Base-by-base conservation (phyloP, 768 basidiomycete species). In the Leccinum uliginosum region DNA sequence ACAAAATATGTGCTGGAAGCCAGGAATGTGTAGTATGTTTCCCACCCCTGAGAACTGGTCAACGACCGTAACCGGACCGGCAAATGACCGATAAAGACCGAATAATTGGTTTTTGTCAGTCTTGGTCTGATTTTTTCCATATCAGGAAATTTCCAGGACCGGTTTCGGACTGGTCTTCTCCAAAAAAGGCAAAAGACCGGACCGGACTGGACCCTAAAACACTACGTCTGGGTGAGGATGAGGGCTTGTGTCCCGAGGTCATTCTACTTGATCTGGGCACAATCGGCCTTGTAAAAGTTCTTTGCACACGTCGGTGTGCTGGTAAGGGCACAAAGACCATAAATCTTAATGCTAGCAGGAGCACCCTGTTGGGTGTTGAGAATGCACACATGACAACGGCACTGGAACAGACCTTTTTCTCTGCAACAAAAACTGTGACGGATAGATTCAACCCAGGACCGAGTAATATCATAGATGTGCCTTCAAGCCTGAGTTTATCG, bases 211-310 rank as follows among this genome's bases (percentile, higher is more conserved):
- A 27, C 7, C 26, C 8, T 27, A 8, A 27, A 27, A 27, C 26
- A 27, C 26, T 27, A 27, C 4, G 95, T 96, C 67, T 94, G 92
- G 0, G 96, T 95, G 35, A 98, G 74, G 58, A 98, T 80, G 54
- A 99, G 77, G 2, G 95, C 89, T 66, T 92, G 91, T 0, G 94
- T 96, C 19, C 96, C 97, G 17, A 94, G 82, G 8, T 83, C 84
- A 67, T 98, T 98, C 96, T 97, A 99, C 74, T 97, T 98, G 73
- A 99, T 87, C 65, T 84, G 83, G 3, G 91, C 83, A 47, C 88
- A 87, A 75, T 98, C 94, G 1, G 95, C 93, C 76, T 97, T 97
- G 83, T 84, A 98, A 72, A 98, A 98, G 8, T 84, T 87, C 77
- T 98, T 98, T 61, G 88, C 85, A 64, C 89, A 87, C 0, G 87